Base-by-base conservation (phyloP, 2,329 filamentous ascomycete species). In the Penicillium sp. region DNA sequence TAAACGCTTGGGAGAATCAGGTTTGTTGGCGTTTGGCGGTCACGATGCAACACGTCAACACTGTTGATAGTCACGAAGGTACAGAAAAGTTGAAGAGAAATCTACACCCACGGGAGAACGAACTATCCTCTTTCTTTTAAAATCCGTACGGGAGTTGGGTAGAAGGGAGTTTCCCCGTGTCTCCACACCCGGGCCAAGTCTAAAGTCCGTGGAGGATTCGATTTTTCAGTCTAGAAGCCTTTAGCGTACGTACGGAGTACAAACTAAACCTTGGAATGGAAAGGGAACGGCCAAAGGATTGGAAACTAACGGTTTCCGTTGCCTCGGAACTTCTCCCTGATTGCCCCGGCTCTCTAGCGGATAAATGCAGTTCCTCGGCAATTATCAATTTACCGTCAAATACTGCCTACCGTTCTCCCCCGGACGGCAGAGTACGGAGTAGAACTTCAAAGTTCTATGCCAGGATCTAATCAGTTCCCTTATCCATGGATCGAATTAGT, bases 41-140 rank as follows among this genome's bases (percentile, higher is more conserved):
- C 42, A 58, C 43, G 29, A 20, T 34, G 18, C 38, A 48, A 58
- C 55, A 60, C 58, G 55, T 60, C 57, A 52, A 60, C 51, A 58
- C 55, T 31, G 57, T 48, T 29, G 40, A 26, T 11, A 26, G 1
- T 43, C 9, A n/a, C n/a, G 18, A 45, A 31, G 13, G 40, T 43
- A 43, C 16, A 13, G 40, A 1, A 2, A 11, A 44, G 8, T 32
- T 22, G 18, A 24, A 18, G 11, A 43, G 24, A 50, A 42, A 2
- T 31, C 24, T 39, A 16, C 38, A 16, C 20, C 39, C 18, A 45
- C 42, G 44, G 45, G 44, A 22, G 20, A 40, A 51, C 32, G 39
- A 26, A 24, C 31, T n/a, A 37, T 52, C 22, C 13, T 31, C n/a
- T 5, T 20, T 37, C 20, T 34, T 45, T 52, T 46, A 29, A 45